These are phyloP conservation scores for Rhynchosporium secalis DNA, from an alignment of 2,329 filamentous ascomycete genomes.

Conservation along the genomic window DNA sequence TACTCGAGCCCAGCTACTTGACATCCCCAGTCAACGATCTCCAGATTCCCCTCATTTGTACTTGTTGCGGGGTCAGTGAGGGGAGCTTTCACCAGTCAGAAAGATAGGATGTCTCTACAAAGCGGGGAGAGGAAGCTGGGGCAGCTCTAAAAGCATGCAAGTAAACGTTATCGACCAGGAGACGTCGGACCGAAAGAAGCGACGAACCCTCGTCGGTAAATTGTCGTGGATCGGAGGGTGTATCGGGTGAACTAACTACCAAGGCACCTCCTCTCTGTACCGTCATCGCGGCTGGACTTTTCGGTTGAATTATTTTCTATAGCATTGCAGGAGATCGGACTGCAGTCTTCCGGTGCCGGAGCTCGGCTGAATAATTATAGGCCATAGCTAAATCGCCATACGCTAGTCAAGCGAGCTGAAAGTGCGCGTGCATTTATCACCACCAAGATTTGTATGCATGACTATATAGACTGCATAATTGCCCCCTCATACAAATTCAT, in stretches of 20 bases:
- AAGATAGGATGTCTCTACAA: slow-evolving; percentile 4
- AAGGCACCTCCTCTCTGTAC: background rate
- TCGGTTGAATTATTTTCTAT: slow-evolving; percentile 13
- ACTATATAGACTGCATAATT: too few species aligned
- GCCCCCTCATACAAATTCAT: too few species aligned
- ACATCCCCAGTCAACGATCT: slow-evolving; percentile 8
- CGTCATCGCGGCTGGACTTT: slow-evolving; percentile 20
- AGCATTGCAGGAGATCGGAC: background rate
- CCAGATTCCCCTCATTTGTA: slow-evolving; percentile 9
- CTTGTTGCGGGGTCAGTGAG: slow-evolving; percentile 14
- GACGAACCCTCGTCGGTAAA: slow-evolving; percentile 4
- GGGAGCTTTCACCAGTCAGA: slow-evolving; percentile 4
- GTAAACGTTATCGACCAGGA: slow-evolving; percentile 2
- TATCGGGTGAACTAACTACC: slow-evolving; percentile 5
- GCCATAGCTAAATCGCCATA: too few species aligned
- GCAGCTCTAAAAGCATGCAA: slow-evolving; percentile 13
- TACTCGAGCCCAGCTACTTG: slow-evolving; percentile 6
- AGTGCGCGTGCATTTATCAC: too few species aligned
- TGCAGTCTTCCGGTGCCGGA: background rate
- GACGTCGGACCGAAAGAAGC: slow-evolving; percentile 24
- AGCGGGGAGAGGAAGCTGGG: background rate
- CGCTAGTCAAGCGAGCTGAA: too few species aligned
- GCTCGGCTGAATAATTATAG: background rate
- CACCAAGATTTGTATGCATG: too few species aligned
- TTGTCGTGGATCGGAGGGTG: background rate